phyloP scores from a whole-genome alignment of 805 yeast species.

The Candida loeiensis region DNA sequence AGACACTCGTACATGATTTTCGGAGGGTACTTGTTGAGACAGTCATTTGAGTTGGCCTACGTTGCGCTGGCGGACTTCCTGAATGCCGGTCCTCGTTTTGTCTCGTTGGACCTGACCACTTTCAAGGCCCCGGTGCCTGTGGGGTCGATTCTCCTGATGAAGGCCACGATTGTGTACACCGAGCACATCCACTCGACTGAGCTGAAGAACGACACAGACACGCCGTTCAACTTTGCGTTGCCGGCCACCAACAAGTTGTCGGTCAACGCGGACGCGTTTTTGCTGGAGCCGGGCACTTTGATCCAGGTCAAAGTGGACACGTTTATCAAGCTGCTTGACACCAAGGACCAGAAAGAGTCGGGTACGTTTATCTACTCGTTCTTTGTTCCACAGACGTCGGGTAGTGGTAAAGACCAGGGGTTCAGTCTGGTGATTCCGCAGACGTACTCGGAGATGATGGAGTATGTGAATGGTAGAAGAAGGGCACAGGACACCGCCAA shows the following conservation, averaged over 20 bases:
- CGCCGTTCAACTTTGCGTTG: slow-evolving; percentile 48
- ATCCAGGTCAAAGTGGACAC: slow-evolving; percentile 90
- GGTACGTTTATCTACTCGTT: slow-evolving; percentile 88
- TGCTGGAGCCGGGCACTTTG: slow-evolving; percentile 77
- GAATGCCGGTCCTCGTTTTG: slow-evolving; percentile 80
- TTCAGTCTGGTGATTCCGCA: slow-evolving; percentile 78
- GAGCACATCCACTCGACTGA: slow-evolving; percentile 56
- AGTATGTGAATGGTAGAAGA: slow-evolving; percentile 84
- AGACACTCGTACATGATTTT: slow-evolving; percentile 92
- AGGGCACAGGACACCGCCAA: slow-evolving; percentile 80
- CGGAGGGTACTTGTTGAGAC: slow-evolving; percentile 91
- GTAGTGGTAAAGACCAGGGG: slow-evolving; percentile 46
- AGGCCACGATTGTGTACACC: slow-evolving; percentile 81
- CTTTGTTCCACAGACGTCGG: slow-evolving; percentile 66
- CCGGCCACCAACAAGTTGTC: slow-evolving; percentile 57
- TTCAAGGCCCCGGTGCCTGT: slow-evolving; percentile 95
- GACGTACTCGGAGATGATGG: slow-evolving; percentile 89
- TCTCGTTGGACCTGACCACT: slow-evolving; percentile 85
- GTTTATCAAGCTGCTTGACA: slow-evolving; percentile 64
- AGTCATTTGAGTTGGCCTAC: slow-evolving; percentile 89
- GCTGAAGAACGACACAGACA: slow-evolving; percentile 21
- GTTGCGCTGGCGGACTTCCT: slow-evolving; percentile 90
- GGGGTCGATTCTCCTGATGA: slow-evolving; percentile 81
- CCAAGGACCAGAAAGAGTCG: slow-evolving; percentile 60
- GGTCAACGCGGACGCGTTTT: slow-evolving; percentile 51